Conservation (phyloP, 2,329 filamentous ascomycete genomes). For the Hypoxylon rubiginosum region DNA sequence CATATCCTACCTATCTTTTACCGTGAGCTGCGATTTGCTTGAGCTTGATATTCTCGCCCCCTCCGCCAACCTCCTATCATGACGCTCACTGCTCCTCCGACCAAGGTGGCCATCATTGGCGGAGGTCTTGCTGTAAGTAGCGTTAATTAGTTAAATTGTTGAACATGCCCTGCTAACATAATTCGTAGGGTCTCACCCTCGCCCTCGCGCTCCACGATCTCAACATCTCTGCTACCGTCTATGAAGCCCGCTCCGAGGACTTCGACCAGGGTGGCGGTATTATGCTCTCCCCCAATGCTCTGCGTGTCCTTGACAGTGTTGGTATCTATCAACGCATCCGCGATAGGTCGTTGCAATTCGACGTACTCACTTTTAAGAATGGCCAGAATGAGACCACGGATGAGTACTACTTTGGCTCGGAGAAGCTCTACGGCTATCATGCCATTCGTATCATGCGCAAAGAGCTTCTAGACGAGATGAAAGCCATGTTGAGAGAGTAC, state of each 20-base stretch:
- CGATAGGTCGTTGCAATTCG: constrained; percentile 64
- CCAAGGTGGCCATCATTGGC: constrained; percentile 30
- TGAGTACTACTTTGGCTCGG: constrained; percentile 62
- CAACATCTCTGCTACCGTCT: constrained; percentile 64
- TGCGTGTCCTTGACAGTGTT: constrained; percentile 65
- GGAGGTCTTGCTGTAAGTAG: constrained; percentile 33
- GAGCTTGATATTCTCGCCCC: too few species aligned
- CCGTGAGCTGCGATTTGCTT: too few species aligned
- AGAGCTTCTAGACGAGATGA: constrained; percentile 64
- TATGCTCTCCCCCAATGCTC: constrained; percentile 71
- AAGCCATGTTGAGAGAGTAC: constrained; percentile 55
- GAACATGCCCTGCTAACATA: constrained; percentile 11
- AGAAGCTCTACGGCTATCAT: constrained; percentile 64
- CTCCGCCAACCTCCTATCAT: constrained; percentile 5
- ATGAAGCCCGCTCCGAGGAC: constrained; percentile 62
- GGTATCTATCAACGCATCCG: constrained; percentile 62
- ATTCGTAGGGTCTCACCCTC: constrained; percentile 62
- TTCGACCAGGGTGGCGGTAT: constrained; percentile 67
- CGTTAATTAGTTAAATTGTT: neutral
- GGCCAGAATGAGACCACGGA: constrained; percentile 52
- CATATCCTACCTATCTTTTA: too few species aligned
- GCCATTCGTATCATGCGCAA: constrained; percentile 68
- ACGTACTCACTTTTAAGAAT: constrained; percentile 62
- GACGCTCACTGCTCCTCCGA: constrained; percentile 22
- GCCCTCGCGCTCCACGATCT: constrained; percentile 67